Percentiles rank a stretch among this genome's conserved stretches.
phyloP scores from a whole-genome alignment of 2,329 filamentous ascomycete genomes.

The Colletotrichum cereale region DNA sequence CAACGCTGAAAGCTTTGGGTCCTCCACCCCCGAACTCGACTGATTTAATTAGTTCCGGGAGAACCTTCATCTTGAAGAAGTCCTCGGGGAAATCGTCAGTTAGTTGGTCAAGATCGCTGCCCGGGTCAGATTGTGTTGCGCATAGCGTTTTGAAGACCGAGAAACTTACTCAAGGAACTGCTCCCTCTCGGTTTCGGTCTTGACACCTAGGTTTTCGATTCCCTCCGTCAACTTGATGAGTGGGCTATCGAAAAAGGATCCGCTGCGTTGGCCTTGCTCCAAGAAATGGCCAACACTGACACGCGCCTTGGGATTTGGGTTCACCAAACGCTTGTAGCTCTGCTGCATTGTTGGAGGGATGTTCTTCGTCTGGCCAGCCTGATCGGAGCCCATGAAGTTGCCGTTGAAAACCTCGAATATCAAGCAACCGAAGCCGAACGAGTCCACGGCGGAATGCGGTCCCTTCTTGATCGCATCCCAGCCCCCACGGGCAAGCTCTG shows the following conservation, averaged over 20 bases:
- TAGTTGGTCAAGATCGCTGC: constrained; percentile 82
- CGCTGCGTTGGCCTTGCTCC: constrained; percentile 85
- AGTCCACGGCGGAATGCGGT: constrained; percentile 84
- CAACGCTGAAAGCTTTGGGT: constrained; percentile 87
- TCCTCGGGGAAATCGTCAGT: constrained; percentile 97
- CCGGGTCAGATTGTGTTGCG: constrained; percentile 43
- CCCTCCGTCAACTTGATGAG: constrained; percentile 93
- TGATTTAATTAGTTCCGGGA: constrained; percentile 96
- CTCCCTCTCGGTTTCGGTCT: constrained; percentile 85
- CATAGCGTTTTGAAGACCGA: background rate
- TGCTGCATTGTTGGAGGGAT: constrained; percentile 91
- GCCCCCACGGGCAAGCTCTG: constrained; percentile 86
- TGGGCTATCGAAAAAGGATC: constrained; percentile 92
- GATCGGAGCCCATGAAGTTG: constrained; percentile 79
- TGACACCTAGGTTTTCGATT: constrained; percentile 92
- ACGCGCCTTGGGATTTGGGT: constrained; percentile 89
- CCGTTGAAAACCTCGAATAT: constrained; percentile 95
- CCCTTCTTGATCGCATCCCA: constrained; percentile 92
- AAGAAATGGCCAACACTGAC: constrained; percentile 88
- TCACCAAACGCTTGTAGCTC: constrained; percentile 90
- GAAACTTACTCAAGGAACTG: constrained; percentile 77
- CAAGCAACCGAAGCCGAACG: constrained; percentile 86
- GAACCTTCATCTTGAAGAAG: constrained; percentile 96
- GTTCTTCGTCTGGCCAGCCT: constrained; percentile 86
- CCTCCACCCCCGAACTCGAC: constrained; percentile 98